A percentile compares a stretch with the other conserved stretches of the same genome.
Evolutionary conservation across 805 yeast genomes (phyloP).

Genomic region (Jamesozyma hellenica): DNA sequence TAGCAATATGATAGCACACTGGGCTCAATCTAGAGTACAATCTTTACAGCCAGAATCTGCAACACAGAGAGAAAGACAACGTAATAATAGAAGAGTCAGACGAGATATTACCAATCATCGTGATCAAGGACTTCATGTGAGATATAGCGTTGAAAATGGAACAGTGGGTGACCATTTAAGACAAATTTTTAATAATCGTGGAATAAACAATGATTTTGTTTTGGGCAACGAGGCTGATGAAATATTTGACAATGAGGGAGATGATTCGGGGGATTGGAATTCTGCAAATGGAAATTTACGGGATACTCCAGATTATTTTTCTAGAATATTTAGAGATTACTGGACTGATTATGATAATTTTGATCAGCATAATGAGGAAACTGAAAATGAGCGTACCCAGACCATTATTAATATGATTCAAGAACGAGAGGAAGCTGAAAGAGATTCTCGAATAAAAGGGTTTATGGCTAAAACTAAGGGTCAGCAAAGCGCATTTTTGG

Average conservation of each 20-base stretch:
- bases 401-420: constrained; percentile 27
- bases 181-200: not conserved
- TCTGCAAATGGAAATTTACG: not conserved
- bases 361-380: constrained; percentile 3
- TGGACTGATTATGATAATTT: not conserved
- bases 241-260: not conserved
- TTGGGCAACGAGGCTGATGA: constrained; percentile 4
- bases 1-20: constrained; percentile 10
- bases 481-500: constrained; percentile 18
- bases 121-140: not conserved
- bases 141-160: not conserved
- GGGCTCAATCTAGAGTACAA: constrained; percentile 12
- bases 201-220: constrained; percentile 3
- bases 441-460: constrained; percentile 17
- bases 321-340: not conserved
- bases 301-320: not conserved
- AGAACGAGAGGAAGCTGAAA: constrained; percentile 26
- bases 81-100: not conserved
- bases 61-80: not conserved
- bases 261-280: not conserved
- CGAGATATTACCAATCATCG: not conserved
- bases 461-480: constrained; percentile 21
- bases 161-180: not conserved
- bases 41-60: not conserved
- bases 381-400: constrained; percentile 18